Percentiles rank a stretch among this genome's conserved stretches.
Evolutionary conservation across 140 eudicot species (phyloP).

Genomic region (Cichorium intybus): DNA sequence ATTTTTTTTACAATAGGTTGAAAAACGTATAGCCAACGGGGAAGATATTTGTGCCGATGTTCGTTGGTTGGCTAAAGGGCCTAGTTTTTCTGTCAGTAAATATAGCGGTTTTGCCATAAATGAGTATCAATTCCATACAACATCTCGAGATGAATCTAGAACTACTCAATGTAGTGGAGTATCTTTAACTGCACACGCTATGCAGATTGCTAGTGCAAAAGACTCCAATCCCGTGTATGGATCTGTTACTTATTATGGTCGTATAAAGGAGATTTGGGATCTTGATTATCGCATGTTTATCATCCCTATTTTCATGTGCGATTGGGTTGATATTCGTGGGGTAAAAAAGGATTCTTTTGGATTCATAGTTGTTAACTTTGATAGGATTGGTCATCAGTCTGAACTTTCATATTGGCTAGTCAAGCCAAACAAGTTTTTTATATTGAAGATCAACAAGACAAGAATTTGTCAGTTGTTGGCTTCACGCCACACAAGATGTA

Average conservation of each 20-base stretch:
- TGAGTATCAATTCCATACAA: too few species aligned
- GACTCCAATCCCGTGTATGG: too few species aligned
- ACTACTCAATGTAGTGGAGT: too few species aligned
- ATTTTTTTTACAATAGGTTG: too few species aligned
- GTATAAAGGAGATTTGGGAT: too few species aligned
- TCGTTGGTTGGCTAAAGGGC: conserved; percentile 10
- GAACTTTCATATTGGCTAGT: background rate
- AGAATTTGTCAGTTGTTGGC: background rate
- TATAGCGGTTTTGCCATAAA: background rate
- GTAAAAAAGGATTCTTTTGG: background rate
- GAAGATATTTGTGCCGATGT: background rate
- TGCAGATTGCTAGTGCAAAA: too few species aligned
- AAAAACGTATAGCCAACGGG: too few species aligned
- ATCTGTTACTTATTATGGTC: too few species aligned
- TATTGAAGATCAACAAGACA: background rate
- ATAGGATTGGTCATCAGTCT: background rate
- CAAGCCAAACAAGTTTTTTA: background rate
- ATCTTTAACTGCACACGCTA: too few species aligned
- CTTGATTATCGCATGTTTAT: background rate
- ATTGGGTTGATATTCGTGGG: conserved; percentile 12
- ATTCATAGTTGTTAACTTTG: background rate
- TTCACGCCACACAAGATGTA: background rate
- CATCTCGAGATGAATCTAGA: too few species aligned
- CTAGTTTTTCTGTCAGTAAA: background rate
- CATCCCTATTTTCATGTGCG: background rate